Conservation (phyloP, 805 yeast genomes). For the Yamadazyma kitorensis region DNA sequence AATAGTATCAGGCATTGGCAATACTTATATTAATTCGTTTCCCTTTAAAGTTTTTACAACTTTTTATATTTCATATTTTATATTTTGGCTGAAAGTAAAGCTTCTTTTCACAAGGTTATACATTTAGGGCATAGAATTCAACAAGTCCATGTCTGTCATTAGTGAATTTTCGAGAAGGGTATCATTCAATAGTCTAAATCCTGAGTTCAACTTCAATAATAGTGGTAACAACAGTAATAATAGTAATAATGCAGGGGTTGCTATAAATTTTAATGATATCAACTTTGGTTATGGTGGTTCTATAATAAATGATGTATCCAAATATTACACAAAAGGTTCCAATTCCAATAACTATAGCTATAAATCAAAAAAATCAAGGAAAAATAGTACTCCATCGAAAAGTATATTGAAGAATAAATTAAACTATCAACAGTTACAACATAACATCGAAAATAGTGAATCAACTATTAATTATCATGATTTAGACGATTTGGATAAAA, state of each 20-base stretch:
- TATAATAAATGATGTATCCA: constrained; percentile 8
- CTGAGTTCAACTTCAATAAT: constrained; percentile 18
- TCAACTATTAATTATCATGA: constrained; percentile 20
- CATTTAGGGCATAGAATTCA: no score
- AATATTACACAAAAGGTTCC: constrained; percentile 4
- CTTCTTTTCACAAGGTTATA: no score
- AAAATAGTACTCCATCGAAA: constrained; percentile 3
- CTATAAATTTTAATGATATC: no score
- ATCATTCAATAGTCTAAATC: constrained; percentile 42
- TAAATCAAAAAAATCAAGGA: constrained; percentile 1
- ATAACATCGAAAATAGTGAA: constrained; percentile 12
- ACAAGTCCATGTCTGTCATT: no score
- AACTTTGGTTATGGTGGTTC: constrained; percentile 13
- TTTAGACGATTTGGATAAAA: constrained; percentile 7
- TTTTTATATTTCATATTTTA: no score
- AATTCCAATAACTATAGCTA: not conserved
- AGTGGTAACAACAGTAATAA: no score
- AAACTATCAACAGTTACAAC: constrained; percentile 22
- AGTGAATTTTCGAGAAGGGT: constrained; percentile 31
- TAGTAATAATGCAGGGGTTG: no score
- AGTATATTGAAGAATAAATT: constrained; percentile 38
- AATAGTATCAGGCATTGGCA: no score
- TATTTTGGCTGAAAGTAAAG: no score
- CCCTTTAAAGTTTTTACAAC: no score
- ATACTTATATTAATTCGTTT: no score